Evolutionary conservation across 495 filamentous ascomycete species (phyloP).

Genomic region (Penicillium cosmopolitanum): DNA sequence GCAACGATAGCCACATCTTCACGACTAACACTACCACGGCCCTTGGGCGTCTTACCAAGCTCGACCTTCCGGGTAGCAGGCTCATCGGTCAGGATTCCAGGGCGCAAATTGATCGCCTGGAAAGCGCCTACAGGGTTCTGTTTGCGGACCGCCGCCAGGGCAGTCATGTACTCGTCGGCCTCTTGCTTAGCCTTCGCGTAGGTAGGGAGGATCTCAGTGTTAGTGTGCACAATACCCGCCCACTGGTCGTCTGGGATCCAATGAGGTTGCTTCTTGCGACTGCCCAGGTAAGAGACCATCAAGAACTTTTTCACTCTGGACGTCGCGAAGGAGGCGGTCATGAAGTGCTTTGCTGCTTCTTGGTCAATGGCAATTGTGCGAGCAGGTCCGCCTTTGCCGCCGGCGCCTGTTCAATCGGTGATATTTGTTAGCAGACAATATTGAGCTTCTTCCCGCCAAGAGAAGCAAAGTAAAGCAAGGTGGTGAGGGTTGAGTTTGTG

Average conservation of each 20-base stretch:
- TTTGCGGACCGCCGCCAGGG: conserved; percentile 52
- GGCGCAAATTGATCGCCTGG: conserved; percentile 70
- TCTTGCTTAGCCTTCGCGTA: conserved; percentile 78
- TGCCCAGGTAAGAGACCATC: conserved; percentile 68
- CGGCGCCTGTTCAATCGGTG: conserved; percentile 55
- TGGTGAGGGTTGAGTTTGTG: background rate
- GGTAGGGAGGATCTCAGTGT: conserved; percentile 56
- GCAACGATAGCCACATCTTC: conserved; percentile 72
- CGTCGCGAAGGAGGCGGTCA: conserved; percentile 61
- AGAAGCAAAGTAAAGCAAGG: background rate
- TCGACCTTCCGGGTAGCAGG: conserved; percentile 61
- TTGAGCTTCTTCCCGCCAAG: background rate
- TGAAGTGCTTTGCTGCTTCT: conserved; percentile 71
- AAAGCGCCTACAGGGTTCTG: conserved; percentile 48
- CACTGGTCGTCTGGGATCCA: conserved; percentile 72
- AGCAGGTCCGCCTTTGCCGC: conserved; percentile 70
- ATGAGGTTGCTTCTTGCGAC: conserved; percentile 57
- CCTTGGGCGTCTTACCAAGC: conserved; percentile 62
- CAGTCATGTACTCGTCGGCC: conserved; percentile 73
- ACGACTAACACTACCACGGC: conserved; percentile 59
- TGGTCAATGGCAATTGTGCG: conserved; percentile 67
- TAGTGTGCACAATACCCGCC: conserved; percentile 51
- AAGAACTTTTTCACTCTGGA: conserved; percentile 72
- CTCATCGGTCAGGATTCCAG: conserved; percentile 64
- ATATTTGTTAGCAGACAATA: background rate